Evolutionary conservation across 2,329 filamentous ascomycete genomes (phyloP), one percentile per base, ranked within the genome.

Genomic region (Didymella segeticola): DNA sequence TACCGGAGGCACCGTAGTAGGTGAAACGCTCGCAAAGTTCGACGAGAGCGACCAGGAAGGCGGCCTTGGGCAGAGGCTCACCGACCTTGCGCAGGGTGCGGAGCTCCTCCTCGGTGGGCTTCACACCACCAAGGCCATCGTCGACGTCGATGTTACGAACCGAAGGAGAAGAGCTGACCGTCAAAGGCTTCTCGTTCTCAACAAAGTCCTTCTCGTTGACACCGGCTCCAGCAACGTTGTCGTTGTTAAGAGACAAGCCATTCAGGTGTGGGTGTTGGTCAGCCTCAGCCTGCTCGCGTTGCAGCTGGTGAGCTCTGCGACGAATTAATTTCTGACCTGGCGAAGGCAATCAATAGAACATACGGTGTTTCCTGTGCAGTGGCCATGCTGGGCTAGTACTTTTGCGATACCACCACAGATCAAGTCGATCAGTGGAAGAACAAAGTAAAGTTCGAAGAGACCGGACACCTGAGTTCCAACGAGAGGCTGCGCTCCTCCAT

Each of bases 11-110:
- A 29, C 74, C 74, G 53, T 77, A 78, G 67, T 75, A 82, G n/a
- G 79, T 78, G 63, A 80, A 81, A 5, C 79, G 75, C 63, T 81
- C 79, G 66, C 77, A 80, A 3, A 81, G 66, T 63, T 81, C 79
- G 43, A 81, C 78, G 22, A 80, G 63, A n/a, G 79, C 79, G 45
- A 82, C 76, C 15, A 81, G 60, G 61, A 79, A 81, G 22, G 79
- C 78, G 19, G 74, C 72, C 61, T 75, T 76, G 37, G 79, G 79
- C 4, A 81, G 68, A 37, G 73, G 72, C 63, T 81, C 79, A 38
- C 77, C 75, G n/a, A 81, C 73, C 53, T 76, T 75, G 47, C 78
- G 69, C 22, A 81, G 69, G 1, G 74, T 77, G 33, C 62, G 65
- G 56, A 71, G 71, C 58, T 81, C 79, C 26, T 77, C 72, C 4